Conservation (phyloP, 1,284 basidiomycete genomes). For the Acaromyces ingoldii region DNA sequence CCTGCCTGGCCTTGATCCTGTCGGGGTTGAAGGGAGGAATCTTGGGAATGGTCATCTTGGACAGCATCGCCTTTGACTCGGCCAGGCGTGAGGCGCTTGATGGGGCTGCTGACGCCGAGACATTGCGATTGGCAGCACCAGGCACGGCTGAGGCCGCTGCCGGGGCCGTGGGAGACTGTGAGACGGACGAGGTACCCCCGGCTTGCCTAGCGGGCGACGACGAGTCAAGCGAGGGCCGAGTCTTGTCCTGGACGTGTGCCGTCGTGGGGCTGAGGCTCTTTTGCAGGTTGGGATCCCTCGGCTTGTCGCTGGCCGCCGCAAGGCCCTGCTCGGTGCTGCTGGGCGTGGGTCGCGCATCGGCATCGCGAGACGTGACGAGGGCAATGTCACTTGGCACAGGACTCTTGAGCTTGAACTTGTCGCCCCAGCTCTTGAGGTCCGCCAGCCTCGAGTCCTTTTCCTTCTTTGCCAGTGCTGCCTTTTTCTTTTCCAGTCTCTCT, state of each 20-base stretch:
- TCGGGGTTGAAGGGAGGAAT: constrained; percentile 87
- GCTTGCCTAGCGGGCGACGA: neutral
- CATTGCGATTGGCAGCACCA: constrained; percentile 18
- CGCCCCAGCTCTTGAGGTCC: constrained; percentile 84
- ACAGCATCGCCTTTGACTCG: constrained; percentile 47
- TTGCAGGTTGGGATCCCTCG: constrained; percentile 34
- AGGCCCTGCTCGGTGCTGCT: neutral
- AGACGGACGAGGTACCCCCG: constrained; percentile 8
- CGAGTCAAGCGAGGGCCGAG: neutral
- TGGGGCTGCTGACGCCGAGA: constrained; percentile 10
- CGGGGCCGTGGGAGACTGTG: constrained; percentile 13
- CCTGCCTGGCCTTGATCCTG: constrained; percentile 34
- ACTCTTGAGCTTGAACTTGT: constrained; percentile 91
- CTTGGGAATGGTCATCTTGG: constrained; percentile 64
- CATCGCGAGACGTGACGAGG: constrained; percentile 54
- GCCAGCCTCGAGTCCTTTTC: constrained; percentile 90
- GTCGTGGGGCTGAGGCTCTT: constrained; percentile 37
- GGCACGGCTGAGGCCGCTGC: constrained; percentile 14
- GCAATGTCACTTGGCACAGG: constrained; percentile 90
- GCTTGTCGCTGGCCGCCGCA: constrained; percentile 22
- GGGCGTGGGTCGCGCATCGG: neutral
- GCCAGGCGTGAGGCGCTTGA: constrained; percentile 20
- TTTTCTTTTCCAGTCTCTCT: constrained; percentile 65
- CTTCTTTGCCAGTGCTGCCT: constrained; percentile 79
- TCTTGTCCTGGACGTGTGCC: constrained; percentile 14